A percentile compares a stretch with the other conserved stretches of the same genome.
These are phyloP conservation scores for Kluyveromyces aestuarii DNA, from an alignment of 805 yeast species.

Conservation along the genomic window DNA sequence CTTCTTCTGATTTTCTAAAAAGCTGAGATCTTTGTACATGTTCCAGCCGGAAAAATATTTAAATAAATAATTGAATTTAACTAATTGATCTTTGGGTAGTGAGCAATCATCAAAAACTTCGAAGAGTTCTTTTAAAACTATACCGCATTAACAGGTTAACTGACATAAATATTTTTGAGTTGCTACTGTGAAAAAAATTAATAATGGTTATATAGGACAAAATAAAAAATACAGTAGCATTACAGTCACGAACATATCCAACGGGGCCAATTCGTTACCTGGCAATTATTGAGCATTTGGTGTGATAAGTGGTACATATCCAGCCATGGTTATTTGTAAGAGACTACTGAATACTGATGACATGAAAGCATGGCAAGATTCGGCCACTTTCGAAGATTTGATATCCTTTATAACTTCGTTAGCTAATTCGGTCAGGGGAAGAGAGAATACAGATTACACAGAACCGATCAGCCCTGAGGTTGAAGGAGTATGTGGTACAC, in stretches of 20 bases:
- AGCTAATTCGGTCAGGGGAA: slow-evolving; percentile 58
- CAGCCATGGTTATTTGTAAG: slow-evolving; percentile 12
- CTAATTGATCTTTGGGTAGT: neutral
- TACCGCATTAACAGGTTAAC: too few species aligned
- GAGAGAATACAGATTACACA: slow-evolving; percentile 39
- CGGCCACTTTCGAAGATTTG: slow-evolving; percentile 42
- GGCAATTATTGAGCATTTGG: too few species aligned
- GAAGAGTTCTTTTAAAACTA: too few species aligned
- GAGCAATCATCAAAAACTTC: too few species aligned
- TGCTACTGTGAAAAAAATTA: too few species aligned
- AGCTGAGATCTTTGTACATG: neutral
- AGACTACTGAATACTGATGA: slow-evolving; percentile 53
- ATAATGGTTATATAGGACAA: too few species aligned
- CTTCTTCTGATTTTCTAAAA: neutral
- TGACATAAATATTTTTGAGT: too few species aligned
- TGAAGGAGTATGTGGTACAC: slow-evolving; percentile 28
- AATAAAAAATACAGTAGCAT: too few species aligned
- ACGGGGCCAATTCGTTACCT: too few species aligned
- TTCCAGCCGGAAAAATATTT: neutral
- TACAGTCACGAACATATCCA: too few species aligned
- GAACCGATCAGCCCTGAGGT: slow-evolving; percentile 32
- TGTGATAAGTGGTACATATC: too few species aligned
- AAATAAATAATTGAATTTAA: too few species aligned
- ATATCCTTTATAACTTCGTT: slow-evolving; percentile 46
- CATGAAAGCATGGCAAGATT: slow-evolving; percentile 47